Percentiles rank a stretch among this genome's conserved stretches.
These are phyloP conservation scores for Fusarium annulatum DNA, from an alignment of 2,329 filamentous ascomycete genomes.

Conservation along the genomic window DNA sequence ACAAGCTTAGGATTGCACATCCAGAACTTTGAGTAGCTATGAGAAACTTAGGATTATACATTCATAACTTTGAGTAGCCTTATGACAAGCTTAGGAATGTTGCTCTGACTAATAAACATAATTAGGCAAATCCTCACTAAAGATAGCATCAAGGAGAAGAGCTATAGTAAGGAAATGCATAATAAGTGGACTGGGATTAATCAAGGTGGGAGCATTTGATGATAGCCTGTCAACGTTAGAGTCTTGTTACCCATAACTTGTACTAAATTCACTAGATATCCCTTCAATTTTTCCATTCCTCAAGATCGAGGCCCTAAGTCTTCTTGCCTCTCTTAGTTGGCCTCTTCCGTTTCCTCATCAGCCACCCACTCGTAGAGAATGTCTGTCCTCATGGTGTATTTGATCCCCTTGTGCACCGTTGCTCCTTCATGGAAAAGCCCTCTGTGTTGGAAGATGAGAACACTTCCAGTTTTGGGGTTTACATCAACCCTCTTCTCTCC, in stretches of 20 bases:
- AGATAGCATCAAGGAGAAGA: background rate
- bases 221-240: too few species aligned
- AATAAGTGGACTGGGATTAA: too few species aligned
- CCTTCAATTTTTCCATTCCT: background rate
- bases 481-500: conserved; percentile 60
- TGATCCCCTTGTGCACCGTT: conserved; percentile 61
- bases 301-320: too few species aligned
- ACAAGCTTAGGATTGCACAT: background rate
- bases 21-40: background rate
- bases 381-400: conserved; percentile 68
- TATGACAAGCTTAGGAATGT: background rate
- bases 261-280: background rate
- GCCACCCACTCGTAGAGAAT: conserved; percentile 59
- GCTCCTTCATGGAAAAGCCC: conserved; percentile 65
- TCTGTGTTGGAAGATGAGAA: conserved; percentile 69
- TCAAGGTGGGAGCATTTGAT: too few species aligned
- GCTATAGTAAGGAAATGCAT: too few species aligned
- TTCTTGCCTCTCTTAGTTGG: background rate
- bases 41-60: background rate
- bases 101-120: background rate
- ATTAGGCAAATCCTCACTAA: background rate
- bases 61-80: background rate
- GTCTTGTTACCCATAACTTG: background rate
- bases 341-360: conserved; percentile 3
- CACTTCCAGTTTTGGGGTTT: conserved; percentile 66